Percentiles rank a stretch among this genome's conserved stretches.
phyloP scores from a whole-genome alignment of 192 early-diverging fungal species.

The Gigaspora rosea region DNA sequence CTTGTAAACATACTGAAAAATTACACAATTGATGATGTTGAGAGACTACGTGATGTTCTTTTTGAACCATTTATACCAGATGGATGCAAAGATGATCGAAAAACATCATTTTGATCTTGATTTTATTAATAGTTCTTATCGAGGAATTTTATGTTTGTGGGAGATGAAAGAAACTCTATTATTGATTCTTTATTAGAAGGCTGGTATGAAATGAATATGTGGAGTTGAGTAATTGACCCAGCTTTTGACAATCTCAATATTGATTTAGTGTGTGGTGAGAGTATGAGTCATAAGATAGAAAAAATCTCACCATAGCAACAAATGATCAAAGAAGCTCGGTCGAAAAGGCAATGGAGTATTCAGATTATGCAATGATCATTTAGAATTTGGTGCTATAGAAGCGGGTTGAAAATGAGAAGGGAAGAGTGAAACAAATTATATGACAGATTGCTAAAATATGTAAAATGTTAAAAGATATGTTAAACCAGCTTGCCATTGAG shows the following conservation, averaged over 20 bases:
- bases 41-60: background rate
- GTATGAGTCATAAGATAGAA: background rate
- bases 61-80: slow-evolving; percentile 10
- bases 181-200: background rate
- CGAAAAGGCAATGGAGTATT: slow-evolving; percentile 8
- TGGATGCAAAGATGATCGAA: background rate
- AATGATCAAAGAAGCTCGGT: background rate
- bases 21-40: slow-evolving; percentile 2
- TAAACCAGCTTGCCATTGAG: background rate
- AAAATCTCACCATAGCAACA: background rate
- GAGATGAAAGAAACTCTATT: slow-evolving; percentile 1
- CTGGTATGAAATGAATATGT: slow-evolving; percentile 8
- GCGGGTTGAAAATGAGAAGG: background rate
- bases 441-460: background rate
- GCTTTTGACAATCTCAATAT: slow-evolving; percentile 12
- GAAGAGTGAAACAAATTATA: background rate
- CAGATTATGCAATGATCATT: background rate
- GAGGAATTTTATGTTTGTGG: slow-evolving; percentile 13
- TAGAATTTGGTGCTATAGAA: slow-evolving; percentile 23
- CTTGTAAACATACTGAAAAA: slow-evolving; percentile 1
- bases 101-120: slow-evolving; percentile 14
- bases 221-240: slow-evolving; percentile 1
- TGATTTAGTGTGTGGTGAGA: slow-evolving; percentile 7
- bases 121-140: background rate
- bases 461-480: slow-evolving; percentile 23